Conservation (phyloP, 2,329 filamentous ascomycete species). For the Pseudofabraea citricarpa region DNA sequence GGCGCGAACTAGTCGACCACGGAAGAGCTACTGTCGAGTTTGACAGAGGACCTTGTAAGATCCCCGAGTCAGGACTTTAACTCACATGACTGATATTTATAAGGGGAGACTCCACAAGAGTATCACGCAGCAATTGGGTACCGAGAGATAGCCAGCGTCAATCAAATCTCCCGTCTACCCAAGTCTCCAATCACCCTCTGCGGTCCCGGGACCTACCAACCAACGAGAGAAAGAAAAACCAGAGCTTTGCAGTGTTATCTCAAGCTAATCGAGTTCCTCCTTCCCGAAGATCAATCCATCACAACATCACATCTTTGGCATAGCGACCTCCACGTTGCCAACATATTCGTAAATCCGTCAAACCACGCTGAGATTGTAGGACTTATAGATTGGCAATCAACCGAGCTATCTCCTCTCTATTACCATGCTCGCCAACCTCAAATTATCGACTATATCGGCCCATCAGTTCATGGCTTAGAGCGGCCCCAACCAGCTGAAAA, state of each 20-base stretch:
- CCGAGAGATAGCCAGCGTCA: constrained; percentile 9
- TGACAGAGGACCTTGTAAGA: constrained; percentile 10
- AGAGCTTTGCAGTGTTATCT: constrained; percentile 4
- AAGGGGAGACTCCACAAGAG: constrained; percentile 6
- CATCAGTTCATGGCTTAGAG: constrained; percentile 1
- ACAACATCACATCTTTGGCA: constrained; percentile 27
- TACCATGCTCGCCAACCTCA: constrained; percentile 20
- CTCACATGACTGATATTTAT: not conserved
- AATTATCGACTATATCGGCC: constrained; percentile 3
- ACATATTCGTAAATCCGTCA: constrained; percentile 35
- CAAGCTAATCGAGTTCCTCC: constrained; percentile 2
- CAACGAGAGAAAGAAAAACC: constrained; percentile 24
- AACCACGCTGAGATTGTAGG: constrained; percentile 29
- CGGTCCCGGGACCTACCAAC: constrained; percentile 8
- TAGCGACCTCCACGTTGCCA: constrained; percentile 33
- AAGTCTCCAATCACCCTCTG: constrained; percentile 6
- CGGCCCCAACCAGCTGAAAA: constrained; percentile 16
- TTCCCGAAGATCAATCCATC: constrained; percentile 3
- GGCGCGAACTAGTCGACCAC: constrained; percentile 1
- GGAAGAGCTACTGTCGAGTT: constrained; percentile 2
- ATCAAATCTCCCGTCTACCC: constrained; percentile 8
- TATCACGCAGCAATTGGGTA: constrained; percentile 7
- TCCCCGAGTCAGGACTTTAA: no score
- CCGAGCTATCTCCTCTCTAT: constrained; percentile 32
- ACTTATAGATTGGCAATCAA: constrained; percentile 37